These are phyloP conservation scores for Durio zibethinus DNA, from an alignment of 345 rosid species.

Conservation along the genomic window DNA sequence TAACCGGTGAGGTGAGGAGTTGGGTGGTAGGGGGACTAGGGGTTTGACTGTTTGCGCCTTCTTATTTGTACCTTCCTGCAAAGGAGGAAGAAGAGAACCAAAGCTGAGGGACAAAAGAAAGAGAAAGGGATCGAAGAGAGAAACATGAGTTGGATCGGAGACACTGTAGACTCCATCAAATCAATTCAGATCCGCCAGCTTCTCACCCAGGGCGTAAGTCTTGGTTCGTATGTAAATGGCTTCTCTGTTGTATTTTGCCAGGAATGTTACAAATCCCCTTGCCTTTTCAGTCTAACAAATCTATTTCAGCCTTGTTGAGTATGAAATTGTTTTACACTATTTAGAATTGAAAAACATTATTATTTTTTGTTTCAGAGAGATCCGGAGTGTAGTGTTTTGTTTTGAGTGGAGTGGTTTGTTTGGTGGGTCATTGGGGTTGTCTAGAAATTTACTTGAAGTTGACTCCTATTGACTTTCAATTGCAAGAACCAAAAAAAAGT, in stretches of 20 bases:
- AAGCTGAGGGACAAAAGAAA: not conserved
- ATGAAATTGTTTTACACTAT: not conserved
- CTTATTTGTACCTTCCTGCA: not conserved
- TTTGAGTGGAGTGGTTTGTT: not conserved
- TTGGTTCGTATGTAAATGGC: conserved; percentile 40
- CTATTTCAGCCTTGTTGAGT: not conserved
- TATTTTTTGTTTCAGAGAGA: not conserved
- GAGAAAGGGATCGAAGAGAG: not conserved
- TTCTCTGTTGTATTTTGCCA: not conserved
- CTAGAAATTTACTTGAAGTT: not conserved
- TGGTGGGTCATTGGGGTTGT: not conserved
- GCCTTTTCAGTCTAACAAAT: not conserved
- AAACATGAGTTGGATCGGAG: conserved; percentile 76
- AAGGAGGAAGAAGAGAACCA: not conserved
- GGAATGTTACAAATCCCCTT: not conserved
- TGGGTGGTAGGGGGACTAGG: no score
- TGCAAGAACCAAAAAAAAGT: not conserved
- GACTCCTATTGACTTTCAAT: not conserved
- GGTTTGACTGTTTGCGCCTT: not conserved
- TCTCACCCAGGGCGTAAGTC: conserved; percentile 70
- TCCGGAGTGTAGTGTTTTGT: not conserved
- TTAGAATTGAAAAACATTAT: not conserved
- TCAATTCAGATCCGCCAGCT: conserved; percentile 80
- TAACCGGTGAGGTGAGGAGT: no score
- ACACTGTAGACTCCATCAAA: conserved; percentile 67